These are phyloP conservation scores for Plasmodium blacklocki DNA, from an alignment of 169 alveolate species.

Conservation along the genomic window DNA sequence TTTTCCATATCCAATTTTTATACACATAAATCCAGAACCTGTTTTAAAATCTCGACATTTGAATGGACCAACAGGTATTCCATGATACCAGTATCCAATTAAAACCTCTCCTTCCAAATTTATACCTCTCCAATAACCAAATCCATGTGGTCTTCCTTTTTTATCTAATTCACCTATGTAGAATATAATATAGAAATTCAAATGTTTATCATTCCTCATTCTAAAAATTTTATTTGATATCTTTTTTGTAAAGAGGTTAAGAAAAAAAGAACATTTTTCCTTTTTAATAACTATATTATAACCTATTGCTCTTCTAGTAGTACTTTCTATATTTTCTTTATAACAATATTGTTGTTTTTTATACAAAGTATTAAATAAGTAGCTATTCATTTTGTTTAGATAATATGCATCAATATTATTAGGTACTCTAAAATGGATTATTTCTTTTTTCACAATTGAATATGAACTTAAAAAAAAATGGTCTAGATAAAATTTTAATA, in stretches of 20 bases:
- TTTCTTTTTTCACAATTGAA: constrained; percentile 56
- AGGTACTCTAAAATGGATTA: constrained; percentile 70
- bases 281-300: constrained; percentile 73
- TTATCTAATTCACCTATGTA: constrained; percentile 90
- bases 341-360: constrained; percentile 26
- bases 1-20: constrained; percentile 86
- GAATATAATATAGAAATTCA: constrained; percentile 41
- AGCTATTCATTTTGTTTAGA: constrained; percentile 64
- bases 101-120: constrained; percentile 88
- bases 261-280: constrained; percentile 39
- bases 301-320: constrained; percentile 73
- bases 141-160: constrained; percentile 90
- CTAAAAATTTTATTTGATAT: constrained; percentile 2
- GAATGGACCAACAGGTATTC: constrained; percentile 90
- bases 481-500: constrained; percentile 58
- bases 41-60: constrained; percentile 89
- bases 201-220: constrained; percentile 6
- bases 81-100: constrained; percentile 92
- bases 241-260: constrained; percentile 19
- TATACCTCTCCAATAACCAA: constrained; percentile 90
- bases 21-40: constrained; percentile 89
- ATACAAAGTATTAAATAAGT: constrained; percentile 56
- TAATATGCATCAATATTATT: constrained; percentile 73
- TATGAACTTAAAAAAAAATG: constrained; percentile 38
- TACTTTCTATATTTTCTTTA: constrained; percentile 66